A percentile compares a stretch with the other conserved stretches of the same genome.
phyloP scores from a whole-genome alignment of 2,329 filamentous ascomycete species.

The Alternaria panax region DNA sequence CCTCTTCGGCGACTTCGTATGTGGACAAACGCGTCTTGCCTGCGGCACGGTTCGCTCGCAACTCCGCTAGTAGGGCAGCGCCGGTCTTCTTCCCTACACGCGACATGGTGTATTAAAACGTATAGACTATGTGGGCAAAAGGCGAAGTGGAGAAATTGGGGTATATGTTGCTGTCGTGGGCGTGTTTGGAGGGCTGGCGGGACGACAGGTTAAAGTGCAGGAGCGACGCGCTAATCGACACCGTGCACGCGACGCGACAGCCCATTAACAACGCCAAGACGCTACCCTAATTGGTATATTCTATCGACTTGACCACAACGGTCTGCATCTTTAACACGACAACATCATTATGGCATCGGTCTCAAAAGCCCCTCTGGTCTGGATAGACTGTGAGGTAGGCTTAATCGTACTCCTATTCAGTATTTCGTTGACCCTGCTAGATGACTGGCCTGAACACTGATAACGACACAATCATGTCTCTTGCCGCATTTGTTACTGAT shows the following conservation, averaged over 20 bases:
- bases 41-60: constrained; percentile 81
- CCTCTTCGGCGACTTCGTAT: constrained; percentile 85
- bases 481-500: constrained; percentile 91
- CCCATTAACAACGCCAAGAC: constrained; percentile 16
- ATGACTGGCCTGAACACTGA: constrained; percentile 89
- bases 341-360: constrained; percentile 54
- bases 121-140: constrained; percentile 18
- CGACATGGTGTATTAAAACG: constrained; percentile 42
- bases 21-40: constrained; percentile 90
- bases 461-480: constrained; percentile 85
- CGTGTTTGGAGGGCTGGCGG: constrained; percentile 34
- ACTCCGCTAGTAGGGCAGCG: constrained; percentile 66
- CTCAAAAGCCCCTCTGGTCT: constrained; percentile 75
- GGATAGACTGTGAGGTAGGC: constrained; percentile 79
- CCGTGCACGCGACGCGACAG: constrained; percentile 32
- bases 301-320: constrained; percentile 8
- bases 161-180: constrained; percentile 24
- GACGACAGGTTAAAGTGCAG: constrained; percentile 22
- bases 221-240: constrained; percentile 26
- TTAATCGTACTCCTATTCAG: not conserved
- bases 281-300: constrained; percentile 14
- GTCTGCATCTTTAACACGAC: constrained; percentile 4
- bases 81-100: constrained; percentile 38
- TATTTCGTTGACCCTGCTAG: constrained; percentile 56
- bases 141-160: constrained; percentile 23